phyloP scores from a whole-genome alignment of 768 basidiomycete species.

The Solioccasus polychromus region DNA sequence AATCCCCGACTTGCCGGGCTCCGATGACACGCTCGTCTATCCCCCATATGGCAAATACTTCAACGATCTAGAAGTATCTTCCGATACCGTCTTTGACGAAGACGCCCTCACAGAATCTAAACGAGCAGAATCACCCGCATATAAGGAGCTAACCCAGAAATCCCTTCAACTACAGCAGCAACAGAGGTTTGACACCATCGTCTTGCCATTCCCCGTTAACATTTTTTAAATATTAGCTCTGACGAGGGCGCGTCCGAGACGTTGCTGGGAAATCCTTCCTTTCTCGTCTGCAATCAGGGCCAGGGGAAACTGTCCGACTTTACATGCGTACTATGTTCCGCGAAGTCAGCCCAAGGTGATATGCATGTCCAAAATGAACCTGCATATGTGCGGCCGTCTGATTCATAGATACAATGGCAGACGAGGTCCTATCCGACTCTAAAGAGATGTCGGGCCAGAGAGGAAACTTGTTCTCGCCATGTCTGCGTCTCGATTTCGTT shows the following conservation, averaged over 20 bases:
- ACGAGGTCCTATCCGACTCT: neutral
- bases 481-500: slow-evolving; percentile 11
- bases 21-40: slow-evolving; percentile 25
- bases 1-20: slow-evolving; percentile 10
- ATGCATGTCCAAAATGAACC: neutral
- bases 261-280: neutral
- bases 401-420: slow-evolving; percentile 11
- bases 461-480: neutral
- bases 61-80: slow-evolving; percentile 17
- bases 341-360: slow-evolving; percentile 19
- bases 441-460: too few relatives aligned
- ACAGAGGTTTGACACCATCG: slow-evolving; percentile 17
- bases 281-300: slow-evolving; percentile 19
- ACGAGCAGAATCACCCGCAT: slow-evolving; percentile 10
- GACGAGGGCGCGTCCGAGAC: neutral
- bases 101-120: neutral
- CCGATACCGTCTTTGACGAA: slow-evolving; percentile 22
- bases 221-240: slow-evolving; percentile 8
- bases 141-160: slow-evolving; percentile 7
- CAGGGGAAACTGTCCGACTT: slow-evolving; percentile 7
- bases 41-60: slow-evolving; percentile 2
- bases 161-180: neutral
- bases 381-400: slow-evolving; percentile 21
- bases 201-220: slow-evolving; percentile 10
- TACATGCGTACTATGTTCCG: slow-evolving; percentile 22